phyloP scores from a whole-genome alignment of 345 rosid genomes.

The Gossypium herbaceum region DNA sequence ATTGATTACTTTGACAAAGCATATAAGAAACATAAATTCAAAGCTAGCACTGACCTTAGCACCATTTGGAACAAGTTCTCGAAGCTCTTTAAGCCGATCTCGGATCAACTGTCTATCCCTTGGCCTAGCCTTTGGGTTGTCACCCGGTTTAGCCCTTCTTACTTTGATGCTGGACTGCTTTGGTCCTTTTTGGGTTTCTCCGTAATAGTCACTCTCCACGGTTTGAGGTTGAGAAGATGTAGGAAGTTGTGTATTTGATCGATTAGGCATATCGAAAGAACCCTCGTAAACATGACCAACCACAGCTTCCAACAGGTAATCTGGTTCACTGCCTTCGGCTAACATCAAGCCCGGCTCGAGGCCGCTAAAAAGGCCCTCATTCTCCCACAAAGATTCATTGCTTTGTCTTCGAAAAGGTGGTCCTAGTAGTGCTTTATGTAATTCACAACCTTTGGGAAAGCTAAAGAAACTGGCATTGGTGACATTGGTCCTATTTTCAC shows the following conservation, averaged over 20 bases:
- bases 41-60: constrained; percentile 33
- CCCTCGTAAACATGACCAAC: constrained; percentile 20
- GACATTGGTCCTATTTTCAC: neutral
- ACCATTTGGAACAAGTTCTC: constrained; percentile 65
- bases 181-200: constrained; percentile 7
- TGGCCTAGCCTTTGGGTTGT: constrained; percentile 52
- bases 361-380: constrained; percentile 9
- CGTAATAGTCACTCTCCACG: too few relatives aligned
- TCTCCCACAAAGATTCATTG: constrained; percentile 23
- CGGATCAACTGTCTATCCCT: constrained; percentile 67
- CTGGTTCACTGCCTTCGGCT: constrained; percentile 23
- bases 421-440: constrained; percentile 45
- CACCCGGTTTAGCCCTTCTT: constrained; percentile 40
- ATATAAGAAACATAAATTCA: too few relatives aligned
- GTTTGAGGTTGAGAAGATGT: constrained; percentile 11
- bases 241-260: constrained; percentile 4
- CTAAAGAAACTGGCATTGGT: constrained; percentile 15
- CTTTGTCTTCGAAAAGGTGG: constrained; percentile 23
- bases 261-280: neutral
- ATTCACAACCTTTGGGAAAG: constrained; percentile 41
- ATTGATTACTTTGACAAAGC: neutral
- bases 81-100: constrained; percentile 59
- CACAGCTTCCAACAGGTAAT: constrained; percentile 43
- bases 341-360: neutral
- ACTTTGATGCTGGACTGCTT: constrained; percentile 24